A percentile compares a stretch with the other conserved stretches of the same genome.
Evolutionary conservation across 208 protist species (phyloP).

Genomic region (Willaertia magna): DNA sequence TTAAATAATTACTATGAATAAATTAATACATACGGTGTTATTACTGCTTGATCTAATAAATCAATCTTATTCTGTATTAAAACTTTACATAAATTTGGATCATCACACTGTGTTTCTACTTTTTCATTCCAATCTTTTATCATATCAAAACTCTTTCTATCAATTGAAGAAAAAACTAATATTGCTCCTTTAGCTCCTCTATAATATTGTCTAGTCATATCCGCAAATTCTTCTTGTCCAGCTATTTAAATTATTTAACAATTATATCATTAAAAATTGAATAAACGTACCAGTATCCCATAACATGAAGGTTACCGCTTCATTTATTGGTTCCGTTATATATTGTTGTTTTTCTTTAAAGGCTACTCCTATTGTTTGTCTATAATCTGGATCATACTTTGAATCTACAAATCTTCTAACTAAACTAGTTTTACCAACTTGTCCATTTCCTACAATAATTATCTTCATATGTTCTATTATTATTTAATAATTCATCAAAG

Average conservation of each 20-base stretch:
- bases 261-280: background rate
- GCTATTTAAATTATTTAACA: background rate
- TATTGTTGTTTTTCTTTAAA: slow-evolving; percentile 3
- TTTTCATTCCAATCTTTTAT: slow-evolving; percentile 1
- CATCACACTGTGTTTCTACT: slow-evolving; percentile 2
- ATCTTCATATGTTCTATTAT: slow-evolving; percentile 2
- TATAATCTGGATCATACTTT: slow-evolving; percentile 6
- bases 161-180: background rate
- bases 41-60: background rate
- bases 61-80: slow-evolving; percentile 13
- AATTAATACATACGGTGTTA: background rate
- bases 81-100: background rate
- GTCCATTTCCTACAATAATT: background rate
- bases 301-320: background rate
- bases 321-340: background rate
- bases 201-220: slow-evolving; percentile 5
- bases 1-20: background rate
- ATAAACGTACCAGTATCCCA: background rate
- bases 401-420: background rate
- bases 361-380: background rate
- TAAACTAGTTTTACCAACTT: background rate
- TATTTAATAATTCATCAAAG: too few species aligned
- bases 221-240: background rate
- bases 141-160: background rate
- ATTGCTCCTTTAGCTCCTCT: background rate